Conservation (phyloP, 2,329 filamentous ascomycete genomes). For the Cryphonectria parasitica region DNA sequence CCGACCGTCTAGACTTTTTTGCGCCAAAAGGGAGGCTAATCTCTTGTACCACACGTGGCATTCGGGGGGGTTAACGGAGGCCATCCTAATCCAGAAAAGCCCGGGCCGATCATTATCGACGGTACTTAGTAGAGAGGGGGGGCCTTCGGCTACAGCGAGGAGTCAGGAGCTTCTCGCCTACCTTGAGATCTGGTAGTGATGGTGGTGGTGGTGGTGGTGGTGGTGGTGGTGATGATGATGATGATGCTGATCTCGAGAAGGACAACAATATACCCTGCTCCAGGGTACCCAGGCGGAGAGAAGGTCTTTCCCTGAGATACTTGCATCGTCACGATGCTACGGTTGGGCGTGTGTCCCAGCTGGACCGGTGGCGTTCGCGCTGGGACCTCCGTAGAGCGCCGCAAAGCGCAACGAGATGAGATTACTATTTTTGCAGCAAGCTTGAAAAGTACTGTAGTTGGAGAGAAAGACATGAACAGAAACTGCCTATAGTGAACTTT, state of each 20-base stretch:
- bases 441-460: background rate
- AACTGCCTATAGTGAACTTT: background rate
- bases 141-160: conserved; percentile 8
- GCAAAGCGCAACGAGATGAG: background rate
- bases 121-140: background rate
- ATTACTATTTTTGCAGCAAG: background rate
- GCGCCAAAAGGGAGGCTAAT: background rate
- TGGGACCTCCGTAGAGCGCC: background rate
- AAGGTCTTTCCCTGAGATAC: background rate
- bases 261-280: background rate
- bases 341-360: background rate
- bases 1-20: background rate
- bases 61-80: conserved; percentile 6
- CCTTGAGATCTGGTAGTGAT: background rate
- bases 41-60: conserved; percentile 14
- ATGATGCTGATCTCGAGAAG: background rate
- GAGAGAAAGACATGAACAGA: too few species aligned
- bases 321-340: background rate
- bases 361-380: background rate
- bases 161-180: background rate
- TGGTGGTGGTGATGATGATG: background rate
- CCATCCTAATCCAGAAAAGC: background rate
- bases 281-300: background rate
- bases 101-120: conserved; percentile 10
- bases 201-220: background rate